phyloP scores from a whole-genome alignment of 202 grass and related monocot species.

The Carex arenaria region DNA sequence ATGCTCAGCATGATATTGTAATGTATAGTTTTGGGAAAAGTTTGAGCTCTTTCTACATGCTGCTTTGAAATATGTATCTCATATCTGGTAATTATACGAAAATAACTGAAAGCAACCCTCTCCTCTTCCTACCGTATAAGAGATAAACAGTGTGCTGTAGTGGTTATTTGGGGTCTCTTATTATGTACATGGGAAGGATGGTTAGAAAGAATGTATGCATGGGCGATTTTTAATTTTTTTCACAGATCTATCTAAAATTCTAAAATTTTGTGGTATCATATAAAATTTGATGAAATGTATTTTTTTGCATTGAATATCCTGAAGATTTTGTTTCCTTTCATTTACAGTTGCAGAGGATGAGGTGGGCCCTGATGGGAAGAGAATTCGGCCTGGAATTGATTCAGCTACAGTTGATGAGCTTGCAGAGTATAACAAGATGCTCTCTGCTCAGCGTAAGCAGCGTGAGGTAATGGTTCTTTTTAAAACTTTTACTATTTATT shows the following conservation, averaged over 20 bases:
- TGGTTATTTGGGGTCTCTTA: not conserved
- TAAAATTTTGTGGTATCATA: not conserved
- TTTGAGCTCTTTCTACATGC: not conserved
- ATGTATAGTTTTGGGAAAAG: slow-evolving; percentile 19
- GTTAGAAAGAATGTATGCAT: not conserved
- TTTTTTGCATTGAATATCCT: not conserved
- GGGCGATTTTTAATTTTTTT: not conserved
- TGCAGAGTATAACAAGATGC: slow-evolving; percentile 84
- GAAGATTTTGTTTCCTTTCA: slow-evolving; percentile 20
- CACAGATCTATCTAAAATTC: not conserved
- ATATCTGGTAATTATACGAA: not conserved
- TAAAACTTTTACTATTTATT: not conserved
- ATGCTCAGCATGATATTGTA: not conserved
- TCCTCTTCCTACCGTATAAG: not conserved
- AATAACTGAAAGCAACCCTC: not conserved
- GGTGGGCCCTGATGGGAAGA: slow-evolving; percentile 86
- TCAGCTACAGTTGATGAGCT: slow-evolving; percentile 77
- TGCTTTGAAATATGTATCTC: not conserved
- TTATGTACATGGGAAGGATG: not conserved
- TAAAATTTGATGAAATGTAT: not conserved
- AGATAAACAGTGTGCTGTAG: not conserved
- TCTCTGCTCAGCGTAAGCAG: slow-evolving; percentile 96
- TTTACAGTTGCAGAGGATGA: slow-evolving; percentile 70
- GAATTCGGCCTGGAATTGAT: slow-evolving; percentile 82
- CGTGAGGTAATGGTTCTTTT: slow-evolving; percentile 55